Evolutionary conservation across 495 filamentous ascomycete genomes (phyloP), one percentile per base, ranked within the genome.

Genomic region (Mytilinidion resinicola): DNA sequence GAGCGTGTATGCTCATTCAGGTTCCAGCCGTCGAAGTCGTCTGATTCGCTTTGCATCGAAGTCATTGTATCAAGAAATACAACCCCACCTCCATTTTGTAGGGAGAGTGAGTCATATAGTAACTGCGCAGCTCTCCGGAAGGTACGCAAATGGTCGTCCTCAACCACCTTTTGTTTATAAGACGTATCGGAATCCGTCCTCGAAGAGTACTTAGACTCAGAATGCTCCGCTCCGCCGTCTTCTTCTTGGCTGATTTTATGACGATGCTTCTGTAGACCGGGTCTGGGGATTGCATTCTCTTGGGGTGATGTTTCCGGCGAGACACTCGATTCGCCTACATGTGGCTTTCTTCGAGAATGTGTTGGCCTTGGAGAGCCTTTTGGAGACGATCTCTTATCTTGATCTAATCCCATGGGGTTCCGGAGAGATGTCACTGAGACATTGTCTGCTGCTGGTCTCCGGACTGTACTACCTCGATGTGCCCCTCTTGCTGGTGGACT

Each of bases 81-180:
- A 11, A 81, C 78, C 9, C 80, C 82, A 4, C 81, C 77, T 38
- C 77, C 72, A 1, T 63, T 63, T 30, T 72, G 73, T 8, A 85
- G 46, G 51, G 81, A 79, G 9, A 84, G 71, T 20, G 79, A 78
- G 56, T 84, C 78, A 4, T 78, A 77, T 9, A 85, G 72, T 0
- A 85, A 62, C 54, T 83, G 79, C 9, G 80, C 80, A 0, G 82
- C 82, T 39, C 81, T 75, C 25, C 73, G 69, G 54, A 84, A 82
- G 15, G 78, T 75, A 43, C 30, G 17, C 15, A 49, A 20, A 41
- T 36, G 39, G 15, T 43, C 48, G 20, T 44, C 49, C 14, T 53
- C 38, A 10, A 46, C 35, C 6, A 54, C 30, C 21, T 39, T 44
- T 4, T 20, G 37, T 42, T 43, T 36, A 9, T 15, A 6, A n/a